These are phyloP conservation scores for Xerocomus cyaneibrunnescens DNA, from an alignment of 1,284 basidiomycete species.

Conservation along the genomic window DNA sequence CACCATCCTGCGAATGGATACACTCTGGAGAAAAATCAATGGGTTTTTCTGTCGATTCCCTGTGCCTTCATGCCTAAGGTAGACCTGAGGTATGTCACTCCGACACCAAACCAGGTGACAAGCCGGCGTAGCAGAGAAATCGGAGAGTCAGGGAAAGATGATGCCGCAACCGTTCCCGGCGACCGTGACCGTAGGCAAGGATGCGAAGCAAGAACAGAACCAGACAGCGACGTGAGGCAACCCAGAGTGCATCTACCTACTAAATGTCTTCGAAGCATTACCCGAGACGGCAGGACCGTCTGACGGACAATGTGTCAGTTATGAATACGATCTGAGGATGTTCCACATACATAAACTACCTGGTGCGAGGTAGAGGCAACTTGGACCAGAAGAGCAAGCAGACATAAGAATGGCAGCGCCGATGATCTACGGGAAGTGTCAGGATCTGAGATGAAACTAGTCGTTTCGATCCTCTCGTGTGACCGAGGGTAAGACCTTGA, in stretches of 20 bases:
- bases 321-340: neutral
- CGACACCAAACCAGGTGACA: constrained; percentile 64
- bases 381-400: constrained; percentile 51
- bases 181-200: constrained; percentile 53
- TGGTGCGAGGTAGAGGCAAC: constrained; percentile 28
- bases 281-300: constrained; percentile 60
- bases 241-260: constrained; percentile 51
- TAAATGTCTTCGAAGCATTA: constrained; percentile 60
- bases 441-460: neutral
- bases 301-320: constrained; percentile 13
- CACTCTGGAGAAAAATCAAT: constrained; percentile 49
- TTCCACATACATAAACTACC: constrained; percentile 23
- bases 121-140: constrained; percentile 47
- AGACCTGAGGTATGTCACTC: constrained; percentile 62
- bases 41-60: constrained; percentile 47
- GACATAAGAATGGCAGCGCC: constrained; percentile 65
- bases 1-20: constrained; percentile 53
- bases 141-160: constrained; percentile 58
- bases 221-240: constrained; percentile 57
- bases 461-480: constrained; percentile 3
- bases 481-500: constrained; percentile 49
- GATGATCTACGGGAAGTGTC: constrained; percentile 41
- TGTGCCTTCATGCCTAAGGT: constrained; percentile 55
- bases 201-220: constrained; percentile 50
- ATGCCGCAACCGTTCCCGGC: constrained; percentile 48